Percentiles rank a stretch among this genome's conserved stretches.
These are phyloP conservation scores for Salix viminalis DNA, from an alignment of 345 rosid genomes.

Conservation along the genomic window DNA sequence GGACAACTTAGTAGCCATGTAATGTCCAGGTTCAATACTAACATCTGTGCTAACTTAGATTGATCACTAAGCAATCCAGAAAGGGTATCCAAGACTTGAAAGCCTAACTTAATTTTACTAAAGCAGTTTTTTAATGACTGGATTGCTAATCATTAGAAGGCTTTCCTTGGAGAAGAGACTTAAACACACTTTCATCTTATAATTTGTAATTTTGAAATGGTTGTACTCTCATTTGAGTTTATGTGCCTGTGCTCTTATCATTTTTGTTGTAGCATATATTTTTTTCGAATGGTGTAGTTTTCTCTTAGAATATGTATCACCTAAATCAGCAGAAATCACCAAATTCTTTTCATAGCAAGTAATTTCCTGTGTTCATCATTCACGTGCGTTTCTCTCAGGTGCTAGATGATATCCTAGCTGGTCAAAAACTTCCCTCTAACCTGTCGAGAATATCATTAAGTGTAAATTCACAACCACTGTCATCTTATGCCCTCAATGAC, in stretches of 20 bases:
- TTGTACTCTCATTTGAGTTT: too few relatives aligned
- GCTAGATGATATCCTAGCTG: conserved; percentile 63
- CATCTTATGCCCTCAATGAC: conserved; percentile 72
- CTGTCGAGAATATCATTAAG: conserved; percentile 56
- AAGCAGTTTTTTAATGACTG: background rate
- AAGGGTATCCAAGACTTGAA: background rate
- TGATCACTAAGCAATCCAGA: background rate
- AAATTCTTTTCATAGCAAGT: background rate
- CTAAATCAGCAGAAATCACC: background rate
- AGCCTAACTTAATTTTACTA: background rate
- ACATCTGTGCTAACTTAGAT: background rate
- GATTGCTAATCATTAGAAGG: background rate
- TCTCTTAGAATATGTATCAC: too few relatives aligned
- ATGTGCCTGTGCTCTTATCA: background rate
- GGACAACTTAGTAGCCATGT: background rate
- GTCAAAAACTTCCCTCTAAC: conserved; percentile 42
- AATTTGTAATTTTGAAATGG: too few relatives aligned
- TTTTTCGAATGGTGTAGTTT: background rate
- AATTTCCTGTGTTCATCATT: conserved; percentile 6
- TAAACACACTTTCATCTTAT: background rate
- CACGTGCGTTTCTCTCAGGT: conserved; percentile 37
- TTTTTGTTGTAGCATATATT: background rate
- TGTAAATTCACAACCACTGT: conserved; percentile 55
- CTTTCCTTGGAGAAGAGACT: background rate
- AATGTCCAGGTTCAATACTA: background rate